Evolutionary conservation across 495 filamentous ascomycete species (phyloP).

Genomic region (Zalerion maritima): DNA sequence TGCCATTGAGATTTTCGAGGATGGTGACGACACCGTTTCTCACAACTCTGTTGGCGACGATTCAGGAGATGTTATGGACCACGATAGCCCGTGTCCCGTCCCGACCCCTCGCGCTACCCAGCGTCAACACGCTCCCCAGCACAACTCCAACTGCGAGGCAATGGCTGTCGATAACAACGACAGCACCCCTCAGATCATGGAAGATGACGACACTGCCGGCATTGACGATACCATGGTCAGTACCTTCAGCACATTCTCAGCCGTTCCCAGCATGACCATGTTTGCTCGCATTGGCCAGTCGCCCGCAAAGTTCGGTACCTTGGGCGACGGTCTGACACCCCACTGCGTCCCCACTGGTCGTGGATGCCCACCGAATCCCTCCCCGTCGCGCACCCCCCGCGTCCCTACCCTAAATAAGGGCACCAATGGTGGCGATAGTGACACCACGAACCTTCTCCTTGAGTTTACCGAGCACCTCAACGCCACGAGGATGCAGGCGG

Average conservation of each 20-base stretch:
- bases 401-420: conserved; percentile 14
- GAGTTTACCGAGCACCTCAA: conserved; percentile 78
- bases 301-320: conserved; percentile 27
- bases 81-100: too few relatives aligned
- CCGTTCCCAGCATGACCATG: conserved; percentile 76
- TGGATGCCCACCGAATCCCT: conserved; percentile 13
- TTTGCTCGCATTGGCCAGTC: conserved; percentile 56
- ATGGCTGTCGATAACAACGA: conserved; percentile 10
- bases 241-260: conserved; percentile 75
- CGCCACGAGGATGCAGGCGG: too few relatives aligned
- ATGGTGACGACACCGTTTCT: conserved; percentile 23
- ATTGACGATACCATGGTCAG: conserved; percentile 54
- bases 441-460: conserved; percentile 59
- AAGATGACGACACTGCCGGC: conserved; percentile 21
- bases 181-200: conserved; percentile 11
- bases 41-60: conserved; percentile 8
- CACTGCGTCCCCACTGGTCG: too few relatives aligned
- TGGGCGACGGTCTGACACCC: conserved; percentile 15
- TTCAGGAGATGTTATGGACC: too few relatives aligned
- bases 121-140: too few relatives aligned
- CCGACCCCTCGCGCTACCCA: too few relatives aligned
- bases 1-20: conserved; percentile 40
- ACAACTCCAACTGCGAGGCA: conserved; percentile 3
- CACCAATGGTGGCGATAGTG: conserved; percentile 19
- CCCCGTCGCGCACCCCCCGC: conserved; percentile 48